A percentile compares a stretch with the other conserved stretches of the same genome.
phyloP scores from a whole-genome alignment of 805 yeast species.

The Kodamaea neixiangensis region DNA sequence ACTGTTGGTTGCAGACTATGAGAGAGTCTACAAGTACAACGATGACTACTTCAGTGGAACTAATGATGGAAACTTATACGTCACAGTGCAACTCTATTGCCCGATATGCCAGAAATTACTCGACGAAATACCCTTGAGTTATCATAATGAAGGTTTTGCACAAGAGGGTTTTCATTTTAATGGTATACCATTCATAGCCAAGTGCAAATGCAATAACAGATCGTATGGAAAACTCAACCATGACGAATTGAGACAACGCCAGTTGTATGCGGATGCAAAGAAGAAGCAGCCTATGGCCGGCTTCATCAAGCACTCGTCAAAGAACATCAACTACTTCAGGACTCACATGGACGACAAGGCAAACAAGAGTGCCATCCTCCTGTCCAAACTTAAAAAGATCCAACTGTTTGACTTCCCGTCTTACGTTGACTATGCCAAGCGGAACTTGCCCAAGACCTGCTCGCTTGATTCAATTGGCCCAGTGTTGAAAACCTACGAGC shows the following conservation, averaged over 20 bases:
- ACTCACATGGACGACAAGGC: neutral
- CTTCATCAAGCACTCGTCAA: slow-evolving; percentile 10
- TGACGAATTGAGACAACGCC: slow-evolving; percentile 1
- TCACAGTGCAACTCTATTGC: neutral
- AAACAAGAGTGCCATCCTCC: neutral
- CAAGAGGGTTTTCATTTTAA: neutral
- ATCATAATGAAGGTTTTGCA: slow-evolving; percentile 1
- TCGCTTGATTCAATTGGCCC: neutral
- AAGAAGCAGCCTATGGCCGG: slow-evolving; percentile 6
- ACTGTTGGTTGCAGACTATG: slow-evolving; percentile 5
- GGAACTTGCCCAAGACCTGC: neutral
- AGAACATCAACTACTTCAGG: slow-evolving; percentile 4
- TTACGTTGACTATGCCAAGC: neutral
- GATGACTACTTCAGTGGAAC: neutral
- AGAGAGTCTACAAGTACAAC: neutral
- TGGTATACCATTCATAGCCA: neutral
- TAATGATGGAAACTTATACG: neutral
- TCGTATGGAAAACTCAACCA: slow-evolving; percentile 3
- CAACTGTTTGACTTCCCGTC: neutral
- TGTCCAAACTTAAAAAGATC: neutral
- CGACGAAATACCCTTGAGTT: neutral
- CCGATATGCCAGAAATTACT: neutral
- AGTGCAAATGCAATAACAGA: slow-evolving; percentile 1
- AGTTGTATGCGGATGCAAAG: slow-evolving; percentile 1
- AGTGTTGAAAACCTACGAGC: slow-evolving; percentile 7